phyloP scores from a whole-genome alignment of 257 asterid species.

The Paraleonurus japonicus region DNA sequence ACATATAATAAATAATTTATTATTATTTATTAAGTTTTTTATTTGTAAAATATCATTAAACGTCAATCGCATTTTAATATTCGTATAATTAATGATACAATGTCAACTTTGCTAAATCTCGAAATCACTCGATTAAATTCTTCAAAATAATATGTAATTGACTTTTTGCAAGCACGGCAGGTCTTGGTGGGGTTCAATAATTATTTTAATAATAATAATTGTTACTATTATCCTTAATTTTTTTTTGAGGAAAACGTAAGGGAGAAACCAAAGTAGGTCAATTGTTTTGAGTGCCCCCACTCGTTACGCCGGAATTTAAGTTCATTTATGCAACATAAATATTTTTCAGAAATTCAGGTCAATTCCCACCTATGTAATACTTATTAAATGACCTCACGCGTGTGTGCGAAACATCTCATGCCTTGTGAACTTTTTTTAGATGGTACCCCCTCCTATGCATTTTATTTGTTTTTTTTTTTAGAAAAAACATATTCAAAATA shows the following conservation, averaged over 20 bases:
- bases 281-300: conserved; percentile 1
- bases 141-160: not conserved
- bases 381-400: not conserved
- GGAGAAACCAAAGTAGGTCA: not conserved
- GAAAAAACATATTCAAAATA: too few species aligned
- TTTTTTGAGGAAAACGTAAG: not conserved
- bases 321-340: not conserved
- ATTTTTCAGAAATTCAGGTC: not conserved
- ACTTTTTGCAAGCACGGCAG: not conserved
- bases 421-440: too few species aligned
- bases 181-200: not conserved
- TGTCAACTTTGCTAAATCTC: not conserved
- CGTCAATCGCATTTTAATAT: too few species aligned
- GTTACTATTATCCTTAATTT: too few species aligned
- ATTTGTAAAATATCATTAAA: too few species aligned
- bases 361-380: not conserved
- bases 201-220: too few species aligned
- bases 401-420: not conserved
- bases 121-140: too few species aligned
- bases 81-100: too few species aligned
- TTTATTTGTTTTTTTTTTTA: too few species aligned
- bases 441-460: too few species aligned
- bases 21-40: too few species aligned
- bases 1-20: too few species aligned
- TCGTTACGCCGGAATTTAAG: not conserved